Conservation (phyloP, 2,329 filamentous ascomycete species). For the Botrytis deweyae region DNA sequence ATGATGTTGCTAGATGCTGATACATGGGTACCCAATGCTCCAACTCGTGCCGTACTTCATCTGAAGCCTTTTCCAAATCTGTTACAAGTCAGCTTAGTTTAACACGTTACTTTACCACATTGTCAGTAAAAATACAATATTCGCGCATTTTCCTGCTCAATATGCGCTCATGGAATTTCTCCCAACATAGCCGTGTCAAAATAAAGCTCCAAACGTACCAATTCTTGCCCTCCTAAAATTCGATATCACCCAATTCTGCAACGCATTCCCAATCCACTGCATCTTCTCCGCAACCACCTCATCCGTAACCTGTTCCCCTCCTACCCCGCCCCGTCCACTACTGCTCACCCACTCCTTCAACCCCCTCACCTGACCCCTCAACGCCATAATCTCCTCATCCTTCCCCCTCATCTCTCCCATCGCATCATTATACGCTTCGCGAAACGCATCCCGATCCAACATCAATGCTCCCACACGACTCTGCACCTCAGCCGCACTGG, state of each 20-base stretch:
- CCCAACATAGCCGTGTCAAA: neutral
- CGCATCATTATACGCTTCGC: constrained; percentile 50
- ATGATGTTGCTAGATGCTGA: constrained; percentile 51
- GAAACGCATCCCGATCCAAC: constrained; percentile 42
- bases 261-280: constrained; percentile 60
- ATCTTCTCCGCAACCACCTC: constrained; percentile 64
- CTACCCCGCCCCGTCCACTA: constrained; percentile 51
- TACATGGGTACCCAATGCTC: constrained; percentile 57
- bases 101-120: neutral
- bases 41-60: constrained; percentile 46
- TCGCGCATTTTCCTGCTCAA: neutral
- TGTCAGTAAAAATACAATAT: neutral
- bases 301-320: constrained; percentile 60
- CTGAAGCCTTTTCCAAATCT: constrained; percentile 48
- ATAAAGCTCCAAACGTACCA: constrained; percentile 32
- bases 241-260: constrained; percentile 73
- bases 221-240: constrained; percentile 65
- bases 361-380: constrained; percentile 61
- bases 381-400: constrained; percentile 56
- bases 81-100: constrained; percentile 2
- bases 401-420: constrained; percentile 47
- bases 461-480: constrained; percentile 34
- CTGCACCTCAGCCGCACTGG: constrained; percentile 45
- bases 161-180: neutral
- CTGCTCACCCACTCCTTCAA: constrained; percentile 72